Conservation (phyloP, 1,284 basidiomycete species). For the Blastosporella zonata region DNA sequence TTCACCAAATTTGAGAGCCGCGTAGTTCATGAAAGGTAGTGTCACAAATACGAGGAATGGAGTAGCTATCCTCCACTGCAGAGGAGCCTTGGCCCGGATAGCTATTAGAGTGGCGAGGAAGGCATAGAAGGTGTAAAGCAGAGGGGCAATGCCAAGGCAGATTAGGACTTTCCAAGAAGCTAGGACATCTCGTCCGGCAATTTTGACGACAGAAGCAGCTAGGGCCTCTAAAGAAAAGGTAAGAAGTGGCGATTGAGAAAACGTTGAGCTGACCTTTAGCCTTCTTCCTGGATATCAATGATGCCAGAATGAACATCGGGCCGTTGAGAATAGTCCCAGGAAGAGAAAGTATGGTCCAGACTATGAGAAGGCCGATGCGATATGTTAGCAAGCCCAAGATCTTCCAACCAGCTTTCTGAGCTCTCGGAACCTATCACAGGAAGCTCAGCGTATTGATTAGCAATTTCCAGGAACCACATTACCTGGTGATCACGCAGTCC, state of each 20-base stretch:
- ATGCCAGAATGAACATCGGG: slow-evolving; percentile 94
- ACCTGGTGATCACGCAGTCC: slow-evolving; percentile 99
- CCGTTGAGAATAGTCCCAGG: slow-evolving; percentile 95
- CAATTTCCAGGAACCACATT: slow-evolving; percentile 10
- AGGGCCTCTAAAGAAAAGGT: slow-evolving; percentile 76
- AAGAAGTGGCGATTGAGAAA: slow-evolving; percentile 10
- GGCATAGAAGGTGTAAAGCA: slow-evolving; percentile 86
- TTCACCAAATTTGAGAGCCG: slow-evolving; percentile 97
- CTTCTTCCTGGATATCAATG: slow-evolving; percentile 84
- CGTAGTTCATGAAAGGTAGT: slow-evolving; percentile 89
- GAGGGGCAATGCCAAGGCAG: slow-evolving; percentile 85
- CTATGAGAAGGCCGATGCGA: slow-evolving; percentile 74
- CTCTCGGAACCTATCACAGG: slow-evolving; percentile 63
- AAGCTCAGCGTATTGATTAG: slow-evolving; percentile 6
- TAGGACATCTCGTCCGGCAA: slow-evolving; percentile 92
- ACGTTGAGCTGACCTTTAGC: slow-evolving; percentile 68
- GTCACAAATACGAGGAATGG: slow-evolving; percentile 78
- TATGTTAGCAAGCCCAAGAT: slow-evolving; percentile 85
- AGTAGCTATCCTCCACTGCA: slow-evolving; percentile 71
- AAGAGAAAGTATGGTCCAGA: slow-evolving; percentile 87
- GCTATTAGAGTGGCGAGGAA: slow-evolving; percentile 78
- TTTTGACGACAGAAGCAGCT: slow-evolving; percentile 94
- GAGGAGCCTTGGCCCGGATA: slow-evolving; percentile 62
- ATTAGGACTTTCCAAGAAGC: slow-evolving; percentile 99
- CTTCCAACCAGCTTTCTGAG: slow-evolving; percentile 86